Conservation (phyloP, 2,329 filamentous ascomycete species). For the Chaetoscypha palmicola region DNA sequence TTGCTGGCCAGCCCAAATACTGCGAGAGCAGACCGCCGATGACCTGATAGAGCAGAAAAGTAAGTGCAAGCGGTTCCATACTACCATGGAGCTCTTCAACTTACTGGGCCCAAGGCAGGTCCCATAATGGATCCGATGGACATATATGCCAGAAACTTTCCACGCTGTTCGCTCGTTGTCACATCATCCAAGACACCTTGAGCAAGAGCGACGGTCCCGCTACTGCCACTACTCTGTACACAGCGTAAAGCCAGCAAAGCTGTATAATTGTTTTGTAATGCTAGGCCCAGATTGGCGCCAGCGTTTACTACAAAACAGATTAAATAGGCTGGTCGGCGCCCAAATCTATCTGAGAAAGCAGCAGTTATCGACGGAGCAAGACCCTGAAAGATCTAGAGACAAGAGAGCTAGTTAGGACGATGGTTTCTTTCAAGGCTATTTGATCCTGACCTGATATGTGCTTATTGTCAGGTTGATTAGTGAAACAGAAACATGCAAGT, state of each 20-base stretch:
- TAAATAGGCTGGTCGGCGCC: slow-evolving; percentile 48
- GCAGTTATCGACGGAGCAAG: slow-evolving; percentile 27
- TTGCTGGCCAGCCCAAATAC: slow-evolving; percentile 44
- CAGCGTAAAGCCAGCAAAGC: slow-evolving; percentile 46
- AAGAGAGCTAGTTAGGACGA: no score
- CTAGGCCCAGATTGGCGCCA: slow-evolving; percentile 47
- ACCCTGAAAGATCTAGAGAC: slow-evolving; percentile 39
- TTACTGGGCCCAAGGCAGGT: no score
- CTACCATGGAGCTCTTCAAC: no score
- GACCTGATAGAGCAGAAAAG: no score
- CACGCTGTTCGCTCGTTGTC: slow-evolving; percentile 49
- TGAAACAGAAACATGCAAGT: slow-evolving; percentile 31
- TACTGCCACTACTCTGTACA: slow-evolving; percentile 46
- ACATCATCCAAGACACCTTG: slow-evolving; percentile 57
- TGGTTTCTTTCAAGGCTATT: no score
- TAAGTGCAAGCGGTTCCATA: no score
- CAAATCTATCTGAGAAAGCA: slow-evolving; percentile 48
- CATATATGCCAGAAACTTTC: slow-evolving; percentile 54
- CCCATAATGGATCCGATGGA: no score
- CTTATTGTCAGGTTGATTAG: slow-evolving; percentile 12
- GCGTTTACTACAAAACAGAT: slow-evolving; percentile 45
- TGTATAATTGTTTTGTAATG: slow-evolving; percentile 39
- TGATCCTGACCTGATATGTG: no score
- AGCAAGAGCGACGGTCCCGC: slow-evolving; percentile 45
- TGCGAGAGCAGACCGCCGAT: slow-evolving; percentile 42